Conservation (phyloP, 768 basidiomycete species). For the Obba rivulosa region DNA sequence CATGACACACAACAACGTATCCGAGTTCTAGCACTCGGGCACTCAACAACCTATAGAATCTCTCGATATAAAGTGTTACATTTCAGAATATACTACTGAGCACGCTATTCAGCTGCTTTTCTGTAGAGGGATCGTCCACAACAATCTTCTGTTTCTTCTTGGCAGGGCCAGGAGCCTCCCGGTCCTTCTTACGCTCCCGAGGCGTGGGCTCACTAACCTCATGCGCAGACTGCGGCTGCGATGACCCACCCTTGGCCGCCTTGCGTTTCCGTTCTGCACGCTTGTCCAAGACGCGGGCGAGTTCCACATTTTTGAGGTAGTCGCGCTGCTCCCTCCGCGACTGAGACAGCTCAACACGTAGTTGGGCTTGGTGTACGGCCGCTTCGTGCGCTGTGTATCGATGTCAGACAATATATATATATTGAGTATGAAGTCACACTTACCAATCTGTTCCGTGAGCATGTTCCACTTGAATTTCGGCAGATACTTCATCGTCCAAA, state of each 20-base stretch:
- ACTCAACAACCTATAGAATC: slow-evolving; percentile 15
- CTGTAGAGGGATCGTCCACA: slow-evolving; percentile 7
- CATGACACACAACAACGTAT: neutral
- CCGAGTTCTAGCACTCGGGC: neutral
- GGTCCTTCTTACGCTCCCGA: slow-evolving; percentile 1
- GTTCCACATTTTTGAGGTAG: slow-evolving; percentile 91
- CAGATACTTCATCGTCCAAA: slow-evolving; percentile 99
- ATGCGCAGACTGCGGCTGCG: neutral
- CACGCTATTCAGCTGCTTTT: slow-evolving; percentile 35
- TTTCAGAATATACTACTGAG: slow-evolving; percentile 50
- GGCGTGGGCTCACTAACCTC: neutral
- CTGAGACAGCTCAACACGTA: slow-evolving; percentile 89
- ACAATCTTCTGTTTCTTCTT: slow-evolving; percentile 17
- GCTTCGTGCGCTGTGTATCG: slow-evolving; percentile 90
- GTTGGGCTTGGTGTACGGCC: slow-evolving; percentile 77
- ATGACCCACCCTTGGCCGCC: slow-evolving; percentile 6
- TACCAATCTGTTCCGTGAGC: slow-evolving; percentile 97
- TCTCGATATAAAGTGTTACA: neutral
- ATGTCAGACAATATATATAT: neutral
- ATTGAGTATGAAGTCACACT: slow-evolving; percentile 27
- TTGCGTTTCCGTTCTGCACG: slow-evolving; percentile 53
- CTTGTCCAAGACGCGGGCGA: slow-evolving; percentile 81
- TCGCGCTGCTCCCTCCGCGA: slow-evolving; percentile 86
- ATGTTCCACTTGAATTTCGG: slow-evolving; percentile 99
- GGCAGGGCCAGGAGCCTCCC: neutral